Base-by-base conservation (phyloP, 73 alveolate genomes). In the Effrenium voratum region DNA sequence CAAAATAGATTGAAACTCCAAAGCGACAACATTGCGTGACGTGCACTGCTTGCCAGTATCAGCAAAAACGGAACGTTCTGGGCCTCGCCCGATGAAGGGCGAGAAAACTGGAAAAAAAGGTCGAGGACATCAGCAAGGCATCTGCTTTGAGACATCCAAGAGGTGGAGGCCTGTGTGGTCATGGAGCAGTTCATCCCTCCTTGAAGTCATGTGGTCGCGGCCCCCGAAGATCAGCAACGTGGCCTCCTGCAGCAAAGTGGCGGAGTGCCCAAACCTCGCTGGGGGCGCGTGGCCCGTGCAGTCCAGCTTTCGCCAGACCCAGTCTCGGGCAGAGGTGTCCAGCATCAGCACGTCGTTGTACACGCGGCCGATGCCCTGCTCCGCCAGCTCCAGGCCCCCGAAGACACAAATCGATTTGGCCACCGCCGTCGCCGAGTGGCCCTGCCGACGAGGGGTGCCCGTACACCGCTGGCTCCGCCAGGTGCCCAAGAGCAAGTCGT, bases 211-310 rank as follows among this genome's bases (percentile, higher is more conserved):
- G 85, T 88, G 96, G 34, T 88, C 96, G 12, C 96, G 96, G 34
- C 96, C 96, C 45, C 96, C 96, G 30, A 88, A 28, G 55, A 88
- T 50, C 96, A 88, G 86, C 52, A 88, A 59, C 50, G 22, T 5
- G 28, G 57, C 38, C 50, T n/a, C 32, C 34, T 50, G 72, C 55
- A 66, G 75, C 50, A 50, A 38, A 10, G 96, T 66, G n/a, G 96
- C 96, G 15, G 80, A n/a, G 73, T 88, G 96, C 50, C 96, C 96
- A 45, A 88, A 88, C 96, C 96, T 38, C 45, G 94, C 94, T 10
- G 94, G 49, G 12, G 94, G 94, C 45, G 43, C 60, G 70, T 26
- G 57, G 63, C 94, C 94, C 13, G 84, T 40, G 36, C 83, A 66
- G 49, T 86, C 82, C 68, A 59, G 68, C 66, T 86, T 86, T 46